Evolutionary conservation across 768 basidiomycete genomes (phyloP).

Genomic region (Tricholoma matsutake): DNA sequence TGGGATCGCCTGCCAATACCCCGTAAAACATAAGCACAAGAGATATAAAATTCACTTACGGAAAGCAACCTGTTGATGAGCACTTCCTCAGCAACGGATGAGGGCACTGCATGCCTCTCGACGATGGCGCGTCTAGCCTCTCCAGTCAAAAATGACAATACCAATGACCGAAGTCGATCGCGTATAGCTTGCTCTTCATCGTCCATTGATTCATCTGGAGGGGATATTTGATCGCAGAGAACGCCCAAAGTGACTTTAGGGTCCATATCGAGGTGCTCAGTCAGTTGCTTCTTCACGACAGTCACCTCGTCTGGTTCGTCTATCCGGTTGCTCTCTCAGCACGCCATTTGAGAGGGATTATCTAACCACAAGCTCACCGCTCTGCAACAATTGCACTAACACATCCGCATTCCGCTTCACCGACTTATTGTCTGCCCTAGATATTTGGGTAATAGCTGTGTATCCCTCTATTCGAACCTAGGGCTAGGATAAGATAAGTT

Average conservation of each 20-base stretch:
- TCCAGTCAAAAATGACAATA: constrained; percentile 54
- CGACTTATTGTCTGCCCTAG: constrained; percentile 49
- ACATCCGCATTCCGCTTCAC: constrained; percentile 74
- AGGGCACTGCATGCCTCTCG: constrained; percentile 40
- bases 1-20: constrained; percentile 43
- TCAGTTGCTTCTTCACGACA: constrained; percentile 57
- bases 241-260: constrained; percentile 59
- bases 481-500: constrained; percentile 5
- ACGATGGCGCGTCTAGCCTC: constrained; percentile 48
- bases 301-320: constrained; percentile 66
- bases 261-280: constrained; percentile 64
- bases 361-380: constrained; percentile 46
- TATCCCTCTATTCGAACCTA: constrained; percentile 75
- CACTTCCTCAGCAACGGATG: constrained; percentile 44
- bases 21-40: constrained; percentile 1
- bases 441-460: constrained; percentile 48
- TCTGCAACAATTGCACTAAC: constrained; percentile 70
- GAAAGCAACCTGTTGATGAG: constrained; percentile 46
- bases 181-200: constrained; percentile 58
- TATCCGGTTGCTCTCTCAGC: constrained; percentile 19
- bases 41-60: constrained; percentile 33
- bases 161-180: constrained; percentile 54
- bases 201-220: constrained; percentile 46
- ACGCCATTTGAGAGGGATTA: not conserved
- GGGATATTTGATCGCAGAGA: constrained; percentile 63